A percentile compares a stretch with the other conserved stretches of the same genome.
Conservation (phyloP, 2,329 filamentous ascomycete species). For the Tolypocladium guangdongense region DNA sequence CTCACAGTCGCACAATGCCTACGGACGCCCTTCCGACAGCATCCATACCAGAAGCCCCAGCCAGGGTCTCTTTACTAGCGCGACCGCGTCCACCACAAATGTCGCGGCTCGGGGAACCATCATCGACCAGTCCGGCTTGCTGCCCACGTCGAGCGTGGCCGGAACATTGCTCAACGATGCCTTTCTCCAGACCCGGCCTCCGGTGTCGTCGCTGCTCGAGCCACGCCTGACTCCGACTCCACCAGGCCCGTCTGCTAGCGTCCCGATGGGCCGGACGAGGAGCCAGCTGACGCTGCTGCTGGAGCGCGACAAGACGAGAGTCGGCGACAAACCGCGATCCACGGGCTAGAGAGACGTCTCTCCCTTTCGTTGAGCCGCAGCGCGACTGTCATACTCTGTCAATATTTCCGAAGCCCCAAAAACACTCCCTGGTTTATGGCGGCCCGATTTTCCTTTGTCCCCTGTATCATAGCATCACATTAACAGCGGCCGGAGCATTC, state of each 20-base stretch:
- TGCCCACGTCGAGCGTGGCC: conserved; percentile 15
- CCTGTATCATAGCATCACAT: background rate
- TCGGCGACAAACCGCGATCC: conserved; percentile 14
- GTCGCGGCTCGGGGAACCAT: conserved; percentile 33
- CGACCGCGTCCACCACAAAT: conserved; percentile 28
- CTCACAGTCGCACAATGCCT: conserved; percentile 21
- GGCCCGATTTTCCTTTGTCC: background rate
- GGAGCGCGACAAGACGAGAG: conserved; percentile 37
- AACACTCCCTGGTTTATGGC: background rate
- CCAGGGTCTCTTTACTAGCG: conserved; percentile 21
- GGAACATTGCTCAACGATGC: conserved; percentile 11
- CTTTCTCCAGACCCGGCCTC: conserved; percentile 11
- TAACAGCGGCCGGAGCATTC: background rate
- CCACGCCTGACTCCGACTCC: conserved; percentile 37
- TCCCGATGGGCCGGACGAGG: conserved; percentile 46
- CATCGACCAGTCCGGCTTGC: conserved; percentile 25
- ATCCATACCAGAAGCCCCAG: conserved; percentile 6
- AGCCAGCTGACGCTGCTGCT: conserved; percentile 49
- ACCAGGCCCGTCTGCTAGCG: conserved; percentile 30
- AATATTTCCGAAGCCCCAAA: background rate
- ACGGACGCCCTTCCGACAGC: conserved; percentile 9
- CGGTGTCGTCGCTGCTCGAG: conserved; percentile 17
- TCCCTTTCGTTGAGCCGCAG: background rate
- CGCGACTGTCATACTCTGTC: background rate
- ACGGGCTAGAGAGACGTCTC: conserved; percentile 11